Base-by-base conservation (phyloP, 306 rosid species). In the Trifolium pratense region DNA sequence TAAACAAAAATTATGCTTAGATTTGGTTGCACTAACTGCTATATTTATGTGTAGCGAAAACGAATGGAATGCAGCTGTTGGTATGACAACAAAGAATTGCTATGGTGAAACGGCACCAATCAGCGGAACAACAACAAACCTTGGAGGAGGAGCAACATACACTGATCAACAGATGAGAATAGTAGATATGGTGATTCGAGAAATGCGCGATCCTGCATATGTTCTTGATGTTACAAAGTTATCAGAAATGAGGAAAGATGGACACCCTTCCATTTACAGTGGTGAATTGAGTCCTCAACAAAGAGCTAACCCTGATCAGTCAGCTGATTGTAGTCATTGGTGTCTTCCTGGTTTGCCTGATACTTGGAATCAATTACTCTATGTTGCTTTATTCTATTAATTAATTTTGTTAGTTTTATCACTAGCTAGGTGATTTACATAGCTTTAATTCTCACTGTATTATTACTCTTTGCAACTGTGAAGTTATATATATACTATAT, bases 301-400 rank as follows among this genome's bases (percentile, higher is more conserved):
- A 66, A 81, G 86, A 72, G 88, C 96, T 25, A 86, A 87, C 66
- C 97, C 93, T 20, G 86, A 72, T 11, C 79, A 78, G 56, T 88
- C 96, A 0, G 90, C 97, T 12, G 99, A 90, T 84, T 91, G 97
- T 49, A 95, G 99, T 82, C 99, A 90, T 81, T 95, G 97, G 99
- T 91, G 99, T 77, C 96, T 95, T 72, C 96, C 96, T 79, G 97
- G 96, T 10, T 76, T 95, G 79, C 97, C 97, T 53, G 97, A 95
- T 84, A 86, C 97, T 78, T 95, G 97, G 97, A 94, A 94, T 78
- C 81, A 91, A 68, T 68, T 94, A 0, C 87, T 94, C 75, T 88
- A 86, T 60, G 84, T 96, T 71, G 78, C 95, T 15, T 73, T 91
- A 73, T 76, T 89, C 75, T 87, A 78, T 76, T 91, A 29, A 78